These are phyloP conservation scores for Cicer bijugum DNA, from an alignment of 306 rosid species.

Conservation along the genomic window DNA sequence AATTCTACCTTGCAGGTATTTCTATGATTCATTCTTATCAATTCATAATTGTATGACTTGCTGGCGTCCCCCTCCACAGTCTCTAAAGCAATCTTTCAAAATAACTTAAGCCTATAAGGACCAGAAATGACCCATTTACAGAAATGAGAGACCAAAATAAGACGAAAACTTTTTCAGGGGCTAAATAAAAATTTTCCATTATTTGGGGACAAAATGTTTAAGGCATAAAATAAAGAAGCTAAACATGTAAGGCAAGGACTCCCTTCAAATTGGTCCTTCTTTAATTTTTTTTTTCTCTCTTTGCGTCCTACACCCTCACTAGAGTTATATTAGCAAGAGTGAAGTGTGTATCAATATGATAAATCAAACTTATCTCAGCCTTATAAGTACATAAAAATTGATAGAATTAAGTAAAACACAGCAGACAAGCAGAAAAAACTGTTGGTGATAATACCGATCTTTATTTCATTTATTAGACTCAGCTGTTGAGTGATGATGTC, in stretches of 20 bases:
- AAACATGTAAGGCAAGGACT: not conserved
- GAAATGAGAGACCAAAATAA: not conserved
- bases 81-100: not conserved
- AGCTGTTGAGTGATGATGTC: conserved; percentile 43
- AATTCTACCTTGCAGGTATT: not conserved
- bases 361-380: too few species aligned
- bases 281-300: not conserved
- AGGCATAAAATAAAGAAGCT: not conserved
- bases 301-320: not conserved
- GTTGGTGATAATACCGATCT: conserved; percentile 5
- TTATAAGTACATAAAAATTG: conserved; percentile 11
- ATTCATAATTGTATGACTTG: not conserved
- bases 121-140: not conserved
- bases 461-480: conserved; percentile 29
- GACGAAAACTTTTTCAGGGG: not conserved
- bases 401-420: conserved; percentile 23
- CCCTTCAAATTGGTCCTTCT: too few species aligned
- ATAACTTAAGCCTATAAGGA: not conserved
- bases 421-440: not conserved
- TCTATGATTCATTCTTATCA: not conserved
- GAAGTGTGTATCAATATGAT: too few species aligned
- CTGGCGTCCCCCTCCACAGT: not conserved
- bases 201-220: not conserved
- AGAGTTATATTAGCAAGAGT: not conserved
- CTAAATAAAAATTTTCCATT: not conserved